Evolutionary conservation across 306 rosid species (phyloP).

Genomic region (Trifolium dubium): DNA sequence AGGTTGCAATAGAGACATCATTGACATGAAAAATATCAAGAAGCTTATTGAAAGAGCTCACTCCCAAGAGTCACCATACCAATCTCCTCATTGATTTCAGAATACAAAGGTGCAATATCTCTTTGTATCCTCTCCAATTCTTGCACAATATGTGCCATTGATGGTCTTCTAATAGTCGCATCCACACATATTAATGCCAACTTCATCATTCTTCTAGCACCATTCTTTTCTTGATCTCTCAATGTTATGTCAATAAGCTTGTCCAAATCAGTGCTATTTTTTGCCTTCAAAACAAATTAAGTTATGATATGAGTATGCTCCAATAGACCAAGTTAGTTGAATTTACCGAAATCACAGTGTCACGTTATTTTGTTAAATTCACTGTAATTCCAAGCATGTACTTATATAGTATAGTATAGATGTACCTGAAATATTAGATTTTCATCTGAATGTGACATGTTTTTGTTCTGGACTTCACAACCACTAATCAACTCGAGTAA

Average conservation of each 20-base stretch:
- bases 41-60: slow-evolving; percentile 64
- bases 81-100: slow-evolving; percentile 52
- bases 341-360: too few species aligned
- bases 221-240: not conserved
- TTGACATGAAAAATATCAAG: not conserved
- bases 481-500: slow-evolving; percentile 76
- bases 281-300: slow-evolving; percentile 6
- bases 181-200: slow-evolving; percentile 23
- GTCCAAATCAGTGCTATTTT: slow-evolving; percentile 11
- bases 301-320: not conserved
- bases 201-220: slow-evolving; percentile 17
- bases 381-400: too few species aligned
- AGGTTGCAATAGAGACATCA: slow-evolving; percentile 4
- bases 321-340: not conserved
- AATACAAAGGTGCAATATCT: slow-evolving; percentile 48
- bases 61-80: slow-evolving; percentile 76
- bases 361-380: too few species aligned
- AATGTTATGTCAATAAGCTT: not conserved
- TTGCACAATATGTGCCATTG: slow-evolving; percentile 31
- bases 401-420: not conserved
- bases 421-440: slow-evolving; percentile 61
- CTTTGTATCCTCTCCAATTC: slow-evolving; percentile 47
- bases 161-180: slow-evolving; percentile 9
- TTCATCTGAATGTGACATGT: slow-evolving; percentile 41
- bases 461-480: slow-evolving; percentile 52